Conservation (phyloP, 2,329 filamentous ascomycete species). For the Trichothecium sympodiale region DNA sequence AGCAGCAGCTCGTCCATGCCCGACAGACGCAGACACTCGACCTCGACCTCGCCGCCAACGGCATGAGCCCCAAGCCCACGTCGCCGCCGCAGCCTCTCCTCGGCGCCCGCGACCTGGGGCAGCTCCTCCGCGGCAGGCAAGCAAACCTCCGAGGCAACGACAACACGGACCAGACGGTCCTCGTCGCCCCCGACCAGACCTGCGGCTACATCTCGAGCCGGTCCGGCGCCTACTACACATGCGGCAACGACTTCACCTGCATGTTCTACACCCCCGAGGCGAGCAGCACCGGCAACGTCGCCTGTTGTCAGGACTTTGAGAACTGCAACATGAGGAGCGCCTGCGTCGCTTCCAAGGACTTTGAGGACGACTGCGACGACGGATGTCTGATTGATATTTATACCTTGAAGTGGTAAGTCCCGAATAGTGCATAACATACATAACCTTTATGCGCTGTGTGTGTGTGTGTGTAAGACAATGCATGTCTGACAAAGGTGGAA, state of each 20-base stretch:
- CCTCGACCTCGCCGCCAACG: constrained; percentile 20
- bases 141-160: constrained; percentile 13
- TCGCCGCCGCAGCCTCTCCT: constrained; percentile 15
- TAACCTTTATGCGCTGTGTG: too few species aligned
- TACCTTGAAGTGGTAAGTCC: constrained; percentile 34
- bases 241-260: constrained; percentile 22
- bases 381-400: constrained; percentile 27
- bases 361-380: constrained; percentile 25
- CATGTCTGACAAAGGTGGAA: too few species aligned
- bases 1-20: constrained; percentile 12
- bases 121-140: constrained; percentile 18
- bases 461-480: too few species aligned
- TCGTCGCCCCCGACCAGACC: constrained; percentile 37
- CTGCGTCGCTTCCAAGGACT: constrained; percentile 24
- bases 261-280: constrained; percentile 24
- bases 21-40: constrained; percentile 20
- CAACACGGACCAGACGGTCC: constrained; percentile 18
- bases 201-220: constrained; percentile 37
- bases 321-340: constrained; percentile 22
- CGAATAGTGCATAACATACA: too few species aligned
- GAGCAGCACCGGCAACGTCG: constrained; percentile 22
- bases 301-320: constrained; percentile 24
- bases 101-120: constrained; percentile 10
- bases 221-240: constrained; percentile 27
- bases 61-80: constrained; percentile 29